Base-by-base conservation (phyloP, 2,329 filamentous ascomycete species). In the Achaetomium macrosporum region DNA sequence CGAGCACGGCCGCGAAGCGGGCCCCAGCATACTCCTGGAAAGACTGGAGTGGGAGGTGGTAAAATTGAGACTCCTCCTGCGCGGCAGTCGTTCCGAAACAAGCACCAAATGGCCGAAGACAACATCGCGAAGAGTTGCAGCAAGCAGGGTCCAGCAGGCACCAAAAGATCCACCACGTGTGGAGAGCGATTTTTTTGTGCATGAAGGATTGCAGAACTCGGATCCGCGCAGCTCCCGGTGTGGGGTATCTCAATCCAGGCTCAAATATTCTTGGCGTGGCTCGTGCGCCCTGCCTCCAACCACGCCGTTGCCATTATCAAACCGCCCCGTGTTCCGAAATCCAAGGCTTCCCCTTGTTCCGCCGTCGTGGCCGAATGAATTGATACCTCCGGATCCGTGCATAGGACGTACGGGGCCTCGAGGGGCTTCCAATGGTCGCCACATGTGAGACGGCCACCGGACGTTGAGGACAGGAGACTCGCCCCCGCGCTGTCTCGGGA, bases 1-100 rank as follows among this genome's bases (percentile, higher is more conserved):
- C 54, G 54, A 56, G 29, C 25, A 41, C 45, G 50, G 39, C 50
- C 50, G 40, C 43, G 44, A 53, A 43, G 50, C 50, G 54, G 53
- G 37, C 45, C 47, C 41, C 10, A 37, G 37, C 20, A n/a, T 13
- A 11, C 53, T 45, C 43, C 48, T 51, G 48, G 35, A 37, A 30
- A 19, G 30, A 42, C 12, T 41, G 5, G 39, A 31, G 31, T 36
- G 48, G 50, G 50, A 50, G 50, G 41, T 50, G 33, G 37, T 50
- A 45, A 51, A 52, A 48, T 46, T 45, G 45, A 42, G 29, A 31
- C 47, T 50, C 33, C 42, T 46, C 47, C n/a, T 48, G 44, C 40
- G 44, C 40, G 45, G 42, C 31, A 51, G 47, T 43, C 29, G 42
- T 35, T 35, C 43, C 49, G 41, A 46, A 44, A 12, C 17, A 17